Evolutionary conservation across 345 rosid genomes (phyloP).

Genomic region (Abelmoschus esculentus): DNA sequence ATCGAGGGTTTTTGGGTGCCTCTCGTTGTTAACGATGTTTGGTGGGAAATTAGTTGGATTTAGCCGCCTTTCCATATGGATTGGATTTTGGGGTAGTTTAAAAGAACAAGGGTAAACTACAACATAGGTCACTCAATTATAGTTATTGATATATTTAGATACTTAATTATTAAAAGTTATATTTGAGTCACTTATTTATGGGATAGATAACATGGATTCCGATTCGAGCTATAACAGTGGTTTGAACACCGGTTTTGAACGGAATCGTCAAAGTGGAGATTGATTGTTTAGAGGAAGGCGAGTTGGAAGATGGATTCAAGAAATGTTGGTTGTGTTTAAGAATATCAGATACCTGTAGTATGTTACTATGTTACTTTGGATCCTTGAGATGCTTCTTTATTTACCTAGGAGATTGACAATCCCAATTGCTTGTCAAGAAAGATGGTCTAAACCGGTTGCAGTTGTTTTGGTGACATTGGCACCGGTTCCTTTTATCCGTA

Average conservation of each 20-base stretch:
- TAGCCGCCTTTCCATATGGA: background rate
- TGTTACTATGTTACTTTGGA: slow-evolving; percentile 15
- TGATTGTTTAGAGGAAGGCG: slow-evolving; percentile 20
- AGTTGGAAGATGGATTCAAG: slow-evolving; percentile 7
- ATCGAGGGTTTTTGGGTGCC: background rate
- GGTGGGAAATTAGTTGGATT: background rate
- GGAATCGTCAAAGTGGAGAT: slow-evolving; percentile 8
- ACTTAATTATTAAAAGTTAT: no score
- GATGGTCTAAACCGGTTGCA: slow-evolving; percentile 71
- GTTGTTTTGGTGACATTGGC: slow-evolving; percentile 55
- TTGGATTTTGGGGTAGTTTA: background rate
- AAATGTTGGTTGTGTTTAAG: slow-evolving; percentile 17
- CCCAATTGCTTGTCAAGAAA: slow-evolving; percentile 48
- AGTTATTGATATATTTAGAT: no score
- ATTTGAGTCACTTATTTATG: background rate
- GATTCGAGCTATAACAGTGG: slow-evolving; percentile 8
- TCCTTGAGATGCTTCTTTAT: slow-evolving; percentile 57
- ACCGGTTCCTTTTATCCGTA: slow-evolving; percentile 49
- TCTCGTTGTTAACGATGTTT: slow-evolving; percentile 5
- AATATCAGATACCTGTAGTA: background rate
- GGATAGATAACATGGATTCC: slow-evolving; percentile 1
- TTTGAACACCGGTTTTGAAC: slow-evolving; percentile 32
- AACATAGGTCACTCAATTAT: no score
- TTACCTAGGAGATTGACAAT: slow-evolving; percentile 80
- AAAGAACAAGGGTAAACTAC: no score